Percentiles rank a stretch among this genome's conserved stretches.
phyloP scores from a whole-genome alignment of 2,329 filamentous ascomycete species.

The Blumeria graminis region DNA sequence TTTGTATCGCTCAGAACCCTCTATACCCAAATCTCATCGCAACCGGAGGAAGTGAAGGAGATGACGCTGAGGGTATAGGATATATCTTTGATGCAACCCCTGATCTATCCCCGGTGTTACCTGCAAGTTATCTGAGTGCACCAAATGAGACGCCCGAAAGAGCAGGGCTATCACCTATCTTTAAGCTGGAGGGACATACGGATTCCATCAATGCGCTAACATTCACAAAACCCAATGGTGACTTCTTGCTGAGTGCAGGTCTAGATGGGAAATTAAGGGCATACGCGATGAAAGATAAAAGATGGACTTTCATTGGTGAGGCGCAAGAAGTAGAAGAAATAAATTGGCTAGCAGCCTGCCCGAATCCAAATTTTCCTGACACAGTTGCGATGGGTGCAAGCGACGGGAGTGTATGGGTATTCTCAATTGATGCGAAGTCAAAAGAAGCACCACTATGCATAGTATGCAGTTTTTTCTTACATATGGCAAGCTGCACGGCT shows the following conservation, averaged over 20 bases:
- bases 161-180: conserved; percentile 37
- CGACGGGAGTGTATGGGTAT: conserved; percentile 90
- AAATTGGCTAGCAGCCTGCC: conserved; percentile 68
- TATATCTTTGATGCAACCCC: conserved; percentile 65
- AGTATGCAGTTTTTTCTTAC: conserved; percentile 76
- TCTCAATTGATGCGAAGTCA: conserved; percentile 52
- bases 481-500: conserved; percentile 66
- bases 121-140: conserved; percentile 46
- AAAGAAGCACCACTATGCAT: conserved; percentile 44
- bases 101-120: conserved; percentile 39
- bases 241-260: conserved; percentile 68
- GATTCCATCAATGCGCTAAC: conserved; percentile 73
- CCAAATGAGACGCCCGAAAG: conserved; percentile 33
- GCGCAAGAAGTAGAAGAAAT: conserved; percentile 83
- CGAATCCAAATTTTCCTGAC: conserved; percentile 46
- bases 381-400: conserved; percentile 67
- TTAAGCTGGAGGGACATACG: conserved; percentile 65
- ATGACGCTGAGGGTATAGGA: conserved; percentile 39
- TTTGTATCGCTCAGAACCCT: conserved; percentile 85
- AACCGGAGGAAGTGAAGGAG: conserved; percentile 57
- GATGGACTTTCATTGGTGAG: conserved; percentile 46
- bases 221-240: conserved; percentile 64
- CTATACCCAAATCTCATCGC: conserved; percentile 52
- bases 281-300: conserved; percentile 28
- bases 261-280: conserved; percentile 63